These are phyloP conservation scores for Leccinum truebloodii DNA, from an alignment of 768 basidiomycete genomes.

Conservation along the genomic window DNA sequence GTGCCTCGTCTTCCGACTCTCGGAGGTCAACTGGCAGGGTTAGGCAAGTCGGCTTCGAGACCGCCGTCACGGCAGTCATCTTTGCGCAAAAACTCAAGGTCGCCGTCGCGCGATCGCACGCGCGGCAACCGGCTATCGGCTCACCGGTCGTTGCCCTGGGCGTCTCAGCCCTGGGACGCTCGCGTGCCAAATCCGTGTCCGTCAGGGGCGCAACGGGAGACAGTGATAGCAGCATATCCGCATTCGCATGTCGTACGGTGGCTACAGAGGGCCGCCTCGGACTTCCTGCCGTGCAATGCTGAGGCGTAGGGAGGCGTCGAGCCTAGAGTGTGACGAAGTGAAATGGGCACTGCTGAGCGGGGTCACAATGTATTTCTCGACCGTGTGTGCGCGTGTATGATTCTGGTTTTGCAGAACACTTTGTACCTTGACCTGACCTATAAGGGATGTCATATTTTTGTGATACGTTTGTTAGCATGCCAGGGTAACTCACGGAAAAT, in stretches of 20 bases:
- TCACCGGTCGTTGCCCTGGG: neutral
- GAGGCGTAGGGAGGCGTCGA: neutral
- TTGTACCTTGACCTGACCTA: neutral
- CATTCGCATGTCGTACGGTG: neutral
- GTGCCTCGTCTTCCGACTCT: slow-evolving; percentile 1
- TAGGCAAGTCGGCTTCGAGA: slow-evolving; percentile 25
- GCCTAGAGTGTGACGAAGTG: too few relatives aligned
- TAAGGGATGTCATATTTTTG: too few relatives aligned
- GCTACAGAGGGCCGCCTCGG: neutral
- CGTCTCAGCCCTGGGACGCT: neutral
- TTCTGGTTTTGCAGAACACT: neutral
- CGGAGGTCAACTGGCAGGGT: neutral
- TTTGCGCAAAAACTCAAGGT: slow-evolving; percentile 26
- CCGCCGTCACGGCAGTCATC: slow-evolving; percentile 23
- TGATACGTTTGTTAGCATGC: too few relatives aligned
- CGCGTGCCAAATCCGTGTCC: slow-evolving; percentile 8
- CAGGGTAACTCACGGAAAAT: too few relatives aligned
- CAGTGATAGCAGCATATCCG: too few relatives aligned
- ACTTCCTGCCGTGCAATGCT: neutral
- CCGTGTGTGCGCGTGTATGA: neutral
- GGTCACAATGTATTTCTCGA: neutral
- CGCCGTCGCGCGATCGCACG: slow-evolving; percentile 15
- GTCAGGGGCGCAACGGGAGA: slow-evolving; percentile 1
- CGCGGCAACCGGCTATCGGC: neutral
- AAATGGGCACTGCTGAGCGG: neutral